phyloP scores from a whole-genome alignment of 1,284 basidiomycete species.

The Tilletia caries region DNA sequence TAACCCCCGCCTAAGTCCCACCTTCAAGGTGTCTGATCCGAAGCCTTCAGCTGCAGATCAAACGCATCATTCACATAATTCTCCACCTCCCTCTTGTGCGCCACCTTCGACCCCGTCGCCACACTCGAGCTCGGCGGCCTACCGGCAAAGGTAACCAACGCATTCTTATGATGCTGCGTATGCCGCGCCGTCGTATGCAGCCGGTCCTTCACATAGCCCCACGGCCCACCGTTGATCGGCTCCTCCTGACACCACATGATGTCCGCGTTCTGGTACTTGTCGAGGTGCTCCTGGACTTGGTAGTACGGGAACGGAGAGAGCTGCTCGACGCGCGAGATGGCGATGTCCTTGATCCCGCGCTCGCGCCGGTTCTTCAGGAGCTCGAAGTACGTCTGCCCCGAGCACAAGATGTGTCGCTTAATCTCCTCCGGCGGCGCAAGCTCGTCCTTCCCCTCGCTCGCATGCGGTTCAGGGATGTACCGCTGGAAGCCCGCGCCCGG shows the following conservation, averaged over 20 bases:
- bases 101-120: slow-evolving; percentile 81
- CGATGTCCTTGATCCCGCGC: slow-evolving; percentile 72
- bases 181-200: slow-evolving; percentile 46
- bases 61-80: slow-evolving; percentile 44
- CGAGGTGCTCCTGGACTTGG: slow-evolving; percentile 54
- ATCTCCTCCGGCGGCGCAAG: slow-evolving; percentile 80
- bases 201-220: slow-evolving; percentile 85
- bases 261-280: slow-evolving; percentile 92
- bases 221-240: slow-evolving; percentile 70
- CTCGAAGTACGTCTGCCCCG: slow-evolving; percentile 88
- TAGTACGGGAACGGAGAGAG: slow-evolving; percentile 95
- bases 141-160: slow-evolving; percentile 55
- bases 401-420: slow-evolving; percentile 74
- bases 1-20: too few species aligned
- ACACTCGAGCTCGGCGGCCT: slow-evolving; percentile 57
- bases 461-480: slow-evolving; percentile 81
- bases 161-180: slow-evolving; percentile 73
- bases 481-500: slow-evolving; percentile 87
- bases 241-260: slow-evolving; percentile 88
- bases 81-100: slow-evolving; percentile 50
- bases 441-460: slow-evolving; percentile 59
- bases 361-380: slow-evolving; percentile 62
- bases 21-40: slow-evolving; percentile 13
- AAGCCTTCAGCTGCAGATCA: slow-evolving; percentile 29
- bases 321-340: slow-evolving; percentile 91